These are phyloP conservation scores for Ophiosphaerella narmari DNA, from an alignment of 2,329 filamentous ascomycete species.

Conservation along the genomic window DNA sequence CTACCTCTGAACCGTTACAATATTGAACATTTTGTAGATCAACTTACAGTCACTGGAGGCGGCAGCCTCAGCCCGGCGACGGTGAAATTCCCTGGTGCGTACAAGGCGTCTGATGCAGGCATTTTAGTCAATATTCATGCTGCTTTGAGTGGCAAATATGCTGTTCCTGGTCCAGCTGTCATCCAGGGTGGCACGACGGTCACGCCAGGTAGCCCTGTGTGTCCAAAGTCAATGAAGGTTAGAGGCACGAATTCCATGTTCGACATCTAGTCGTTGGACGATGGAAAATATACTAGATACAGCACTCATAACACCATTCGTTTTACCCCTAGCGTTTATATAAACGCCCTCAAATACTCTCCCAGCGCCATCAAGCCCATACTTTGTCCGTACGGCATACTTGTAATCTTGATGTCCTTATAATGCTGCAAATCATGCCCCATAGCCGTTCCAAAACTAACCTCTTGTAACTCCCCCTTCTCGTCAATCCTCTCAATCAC, in stretches of 20 bases:
- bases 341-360: slow-evolving; percentile 69
- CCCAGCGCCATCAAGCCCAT: slow-evolving; percentile 84
- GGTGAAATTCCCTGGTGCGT: slow-evolving; percentile 33
- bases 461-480: slow-evolving; percentile 72
- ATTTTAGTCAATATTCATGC: slow-evolving; percentile 35
- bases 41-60: slow-evolving; percentile 29
- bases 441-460: slow-evolving; percentile 81
- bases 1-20: background rate
- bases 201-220: slow-evolving; percentile 17
- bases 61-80: slow-evolving; percentile 20
- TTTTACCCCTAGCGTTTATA: slow-evolving; percentile 37
- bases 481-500: slow-evolving; percentile 68
- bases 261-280: background rate
- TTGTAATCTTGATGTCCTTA: slow-evolving; percentile 74
- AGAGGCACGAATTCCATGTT: slow-evolving; percentile 17
- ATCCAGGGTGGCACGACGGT: slow-evolving; percentile 18
- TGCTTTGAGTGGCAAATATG: slow-evolving; percentile 42
- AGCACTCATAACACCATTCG: background rate
- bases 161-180: slow-evolving; percentile 52
- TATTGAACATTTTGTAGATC: slow-evolving; percentile 13
- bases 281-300: background rate
- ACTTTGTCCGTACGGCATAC: slow-evolving; percentile 83
- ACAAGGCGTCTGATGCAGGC: slow-evolving; percentile 27
- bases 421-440: slow-evolving; percentile 75
- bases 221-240: slow-evolving; percentile 18